phyloP scores from a whole-genome alignment of 768 basidiomycete species.

The Psilocybe cyanescens region DNA sequence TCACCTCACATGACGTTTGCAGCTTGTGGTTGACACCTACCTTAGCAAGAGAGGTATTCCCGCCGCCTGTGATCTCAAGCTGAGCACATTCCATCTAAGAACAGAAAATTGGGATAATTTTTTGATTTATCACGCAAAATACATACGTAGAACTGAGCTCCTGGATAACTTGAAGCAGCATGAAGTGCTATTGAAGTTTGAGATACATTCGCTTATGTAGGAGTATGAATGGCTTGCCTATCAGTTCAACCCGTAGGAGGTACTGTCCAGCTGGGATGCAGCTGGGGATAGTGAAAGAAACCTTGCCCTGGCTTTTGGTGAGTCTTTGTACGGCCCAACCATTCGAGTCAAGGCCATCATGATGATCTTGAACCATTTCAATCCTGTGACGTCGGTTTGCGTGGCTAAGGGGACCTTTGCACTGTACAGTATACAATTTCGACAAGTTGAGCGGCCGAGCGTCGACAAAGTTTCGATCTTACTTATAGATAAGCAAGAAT shows the following conservation, averaged over 20 bases:
- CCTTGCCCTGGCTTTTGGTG: constrained; percentile 20
- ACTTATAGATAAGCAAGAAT: constrained; percentile 53
- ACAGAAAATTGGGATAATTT: background rate
- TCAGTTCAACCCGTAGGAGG: constrained; percentile 23
- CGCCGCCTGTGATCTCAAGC: constrained; percentile 47
- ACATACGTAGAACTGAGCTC: constrained; percentile 56
- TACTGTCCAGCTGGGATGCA: constrained; percentile 23
- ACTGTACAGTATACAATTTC: constrained; percentile 25
- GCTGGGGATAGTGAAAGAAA: constrained; percentile 22
- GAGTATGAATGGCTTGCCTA: constrained; percentile 12
- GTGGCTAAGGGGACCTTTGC: constrained; percentile 49
- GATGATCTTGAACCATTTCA: constrained; percentile 24
- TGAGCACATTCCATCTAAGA: constrained; percentile 48
- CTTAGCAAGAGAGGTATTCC: constrained; percentile 42
- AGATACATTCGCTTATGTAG: background rate
- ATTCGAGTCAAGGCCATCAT: constrained; percentile 17
- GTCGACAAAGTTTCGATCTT: background rate
- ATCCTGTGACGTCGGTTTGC: constrained; percentile 32
- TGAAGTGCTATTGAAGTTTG: constrained; percentile 39
- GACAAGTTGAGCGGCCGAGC: no score
- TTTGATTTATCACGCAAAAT: constrained; percentile 7
- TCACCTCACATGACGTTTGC: no score
- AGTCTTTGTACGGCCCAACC: constrained; percentile 24
- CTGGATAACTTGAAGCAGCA: constrained; percentile 47
- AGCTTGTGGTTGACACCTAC: no score